phyloP scores from a whole-genome alignment of 495 filamentous ascomycete genomes.

The Alectoria sarmentosa region DNA sequence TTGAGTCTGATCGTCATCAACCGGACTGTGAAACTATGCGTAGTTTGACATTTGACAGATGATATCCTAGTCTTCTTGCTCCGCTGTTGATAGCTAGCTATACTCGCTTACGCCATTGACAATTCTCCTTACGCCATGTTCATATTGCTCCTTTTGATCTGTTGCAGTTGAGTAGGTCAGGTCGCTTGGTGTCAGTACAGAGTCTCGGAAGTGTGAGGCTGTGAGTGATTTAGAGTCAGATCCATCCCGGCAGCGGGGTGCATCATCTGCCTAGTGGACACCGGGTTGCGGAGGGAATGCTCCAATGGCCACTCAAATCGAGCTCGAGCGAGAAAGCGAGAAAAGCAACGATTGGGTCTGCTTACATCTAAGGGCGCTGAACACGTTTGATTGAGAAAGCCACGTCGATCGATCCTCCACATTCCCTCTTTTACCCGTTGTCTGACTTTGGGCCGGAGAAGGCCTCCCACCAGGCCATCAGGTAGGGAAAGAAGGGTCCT shows the following conservation, averaged over 20 bases:
- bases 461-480: not conserved
- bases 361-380: not conserved
- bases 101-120: not conserved
- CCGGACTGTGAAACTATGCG: slow-evolving; percentile 11
- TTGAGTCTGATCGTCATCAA: slow-evolving; percentile 9
- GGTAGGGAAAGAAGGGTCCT: not conserved
- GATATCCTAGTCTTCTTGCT: slow-evolving; percentile 2
- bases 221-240: not conserved
- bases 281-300: not conserved
- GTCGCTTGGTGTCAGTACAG: not conserved
- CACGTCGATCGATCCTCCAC: not conserved
- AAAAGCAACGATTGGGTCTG: slow-evolving; percentile 4
- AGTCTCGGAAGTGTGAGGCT: not conserved
- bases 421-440: not conserved
- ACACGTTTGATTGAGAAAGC: not conserved
- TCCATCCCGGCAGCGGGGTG: slow-evolving; percentile 4
- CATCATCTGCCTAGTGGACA: slow-evolving; percentile 8
- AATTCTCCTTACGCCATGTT: not conserved
- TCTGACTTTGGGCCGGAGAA: not conserved
- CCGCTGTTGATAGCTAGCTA: not conserved
- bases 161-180: not conserved
- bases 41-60: slow-evolving; percentile 21
- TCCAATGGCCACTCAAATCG: slow-evolving; percentile 12
- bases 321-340: slow-evolving; percentile 13
- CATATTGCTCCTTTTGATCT: not conserved